Percentiles rank a stretch among this genome's conserved stretches.
Conservation (phyloP, 2,329 filamentous ascomycete genomes). For the Rhynchosporium secalis region DNA sequence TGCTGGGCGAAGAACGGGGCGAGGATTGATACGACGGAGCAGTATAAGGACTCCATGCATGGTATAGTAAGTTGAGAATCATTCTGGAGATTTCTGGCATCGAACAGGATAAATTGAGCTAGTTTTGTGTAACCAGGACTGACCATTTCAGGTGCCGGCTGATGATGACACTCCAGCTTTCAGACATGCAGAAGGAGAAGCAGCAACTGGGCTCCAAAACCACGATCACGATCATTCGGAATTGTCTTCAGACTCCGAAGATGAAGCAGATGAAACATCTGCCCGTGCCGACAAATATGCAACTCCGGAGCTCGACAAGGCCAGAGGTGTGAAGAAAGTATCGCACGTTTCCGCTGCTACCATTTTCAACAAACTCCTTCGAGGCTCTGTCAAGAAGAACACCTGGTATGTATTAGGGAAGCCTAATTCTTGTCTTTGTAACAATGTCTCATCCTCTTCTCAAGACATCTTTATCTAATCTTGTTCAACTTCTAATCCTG, state of each 20-base stretch:
- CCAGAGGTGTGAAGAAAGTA: slow-evolving; percentile 60
- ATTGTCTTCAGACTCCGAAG: slow-evolving; percentile 41
- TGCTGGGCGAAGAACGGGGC: slow-evolving; percentile 83
- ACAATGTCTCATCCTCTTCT: too few relatives aligned
- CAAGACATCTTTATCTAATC: too few relatives aligned
- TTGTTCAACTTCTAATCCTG: too few relatives aligned
- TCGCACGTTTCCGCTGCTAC: slow-evolving; percentile 69
- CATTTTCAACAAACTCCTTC: slow-evolving; percentile 75
- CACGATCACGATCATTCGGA: slow-evolving; percentile 25
- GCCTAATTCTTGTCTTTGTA: too few relatives aligned
- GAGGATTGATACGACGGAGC: slow-evolving; percentile 72
- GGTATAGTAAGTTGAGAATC: slow-evolving; percentile 53
- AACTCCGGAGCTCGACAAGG: slow-evolving; percentile 61
- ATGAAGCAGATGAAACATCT: slow-evolving; percentile 48
- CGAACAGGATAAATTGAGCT: not conserved
- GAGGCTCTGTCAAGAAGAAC: slow-evolving; percentile 78
- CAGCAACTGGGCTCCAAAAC: slow-evolving; percentile 27
- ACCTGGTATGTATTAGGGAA: slow-evolving; percentile 54
- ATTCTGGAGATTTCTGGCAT: not conserved
- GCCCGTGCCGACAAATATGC: slow-evolving; percentile 65
- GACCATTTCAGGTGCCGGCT: slow-evolving; percentile 45
- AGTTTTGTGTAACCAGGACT: not conserved
- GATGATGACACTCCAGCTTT: slow-evolving; percentile 61
- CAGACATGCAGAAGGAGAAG: slow-evolving; percentile 31
- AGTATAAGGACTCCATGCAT: slow-evolving; percentile 77